A percentile compares a stretch with the other conserved stretches of the same genome.
Evolutionary conservation across 805 yeast species (phyloP).

Genomic region (Ogataea pignaliae): DNA sequence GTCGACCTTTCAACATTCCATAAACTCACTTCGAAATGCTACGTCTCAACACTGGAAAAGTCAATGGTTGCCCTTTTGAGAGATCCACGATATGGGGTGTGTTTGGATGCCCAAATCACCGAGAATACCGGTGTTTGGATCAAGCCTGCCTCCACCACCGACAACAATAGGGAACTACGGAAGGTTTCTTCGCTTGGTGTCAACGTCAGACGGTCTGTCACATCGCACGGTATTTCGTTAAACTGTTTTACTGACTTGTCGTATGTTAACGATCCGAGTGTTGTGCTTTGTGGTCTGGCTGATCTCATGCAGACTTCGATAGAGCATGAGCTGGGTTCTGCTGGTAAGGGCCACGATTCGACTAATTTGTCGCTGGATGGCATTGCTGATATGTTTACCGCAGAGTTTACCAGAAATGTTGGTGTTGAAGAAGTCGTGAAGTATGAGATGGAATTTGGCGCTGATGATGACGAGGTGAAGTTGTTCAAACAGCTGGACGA

Average conservation of each 20-base stretch:
- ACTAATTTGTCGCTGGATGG: slow-evolving; percentile 15
- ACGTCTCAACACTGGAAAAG: slow-evolving; percentile 42
- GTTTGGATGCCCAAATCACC: slow-evolving; percentile 46
- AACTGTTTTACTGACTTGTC: slow-evolving; percentile 72
- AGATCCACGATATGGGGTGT: slow-evolving; percentile 17
- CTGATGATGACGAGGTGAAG: background rate
- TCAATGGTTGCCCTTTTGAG: slow-evolving; percentile 27
- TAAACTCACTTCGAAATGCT: slow-evolving; percentile 47
- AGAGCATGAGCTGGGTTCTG: slow-evolving; percentile 19
- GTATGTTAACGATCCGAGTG: slow-evolving; percentile 54
- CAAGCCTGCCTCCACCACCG: background rate
- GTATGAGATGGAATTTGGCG: background rate
- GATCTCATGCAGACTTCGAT: slow-evolving; percentile 56
- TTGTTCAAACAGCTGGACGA: slow-evolving; percentile 7
- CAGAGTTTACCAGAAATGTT: slow-evolving; percentile 37
- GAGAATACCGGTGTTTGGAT: slow-evolving; percentile 91
- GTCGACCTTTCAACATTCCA: slow-evolving; percentile 61
- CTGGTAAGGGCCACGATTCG: slow-evolving; percentile 10
- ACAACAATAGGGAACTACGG: slow-evolving; percentile 26
- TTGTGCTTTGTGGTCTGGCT: slow-evolving; percentile 84
- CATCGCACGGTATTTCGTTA: slow-evolving; percentile 86
- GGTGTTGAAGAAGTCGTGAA: slow-evolving; percentile 20
- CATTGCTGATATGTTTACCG: slow-evolving; percentile 41
- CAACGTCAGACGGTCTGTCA: slow-evolving; percentile 75
- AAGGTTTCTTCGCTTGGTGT: slow-evolving; percentile 91